A percentile compares a stretch with the other conserved stretches of the same genome.
Conservation (phyloP, 805 yeast species). For the Candida tammaniensis region DNA sequence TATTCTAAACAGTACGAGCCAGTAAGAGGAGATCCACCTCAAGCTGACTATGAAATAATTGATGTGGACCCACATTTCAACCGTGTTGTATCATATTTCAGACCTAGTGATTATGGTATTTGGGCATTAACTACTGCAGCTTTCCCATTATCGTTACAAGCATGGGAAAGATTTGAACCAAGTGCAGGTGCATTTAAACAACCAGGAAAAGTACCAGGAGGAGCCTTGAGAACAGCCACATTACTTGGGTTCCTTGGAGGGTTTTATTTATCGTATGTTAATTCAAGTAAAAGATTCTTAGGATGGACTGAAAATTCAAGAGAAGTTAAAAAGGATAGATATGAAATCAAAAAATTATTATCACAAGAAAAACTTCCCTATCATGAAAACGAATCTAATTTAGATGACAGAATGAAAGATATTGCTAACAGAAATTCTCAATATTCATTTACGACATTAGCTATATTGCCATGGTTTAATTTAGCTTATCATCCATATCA, state of each 20-base stretch:
- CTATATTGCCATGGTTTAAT: constrained; percentile 80
- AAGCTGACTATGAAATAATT: constrained; percentile 48
- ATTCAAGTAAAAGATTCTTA: constrained; percentile 69
- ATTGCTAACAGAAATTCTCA: constrained; percentile 77
- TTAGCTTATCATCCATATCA: constrained; percentile 78
- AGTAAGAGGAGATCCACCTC: constrained; percentile 36
- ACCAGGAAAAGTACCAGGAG: constrained; percentile 52
- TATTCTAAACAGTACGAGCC: constrained; percentile 38
- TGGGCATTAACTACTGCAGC: constrained; percentile 44
- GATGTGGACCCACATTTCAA: constrained; percentile 77
- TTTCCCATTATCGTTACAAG: constrained; percentile 39
- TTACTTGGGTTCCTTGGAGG: constrained; percentile 71
- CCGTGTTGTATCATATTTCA: constrained; percentile 69
- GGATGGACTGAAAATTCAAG: constrained; percentile 71
- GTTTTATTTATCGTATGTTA: constrained; percentile 64
- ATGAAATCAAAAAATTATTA: constrained; percentile 64
- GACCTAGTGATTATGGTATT: constrained; percentile 60
- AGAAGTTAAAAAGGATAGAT: constrained; percentile 72
- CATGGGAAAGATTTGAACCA: constrained; percentile 45
- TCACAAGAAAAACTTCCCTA: constrained; percentile 66
- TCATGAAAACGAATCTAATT: constrained; percentile 51
- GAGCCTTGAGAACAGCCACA: constrained; percentile 57
- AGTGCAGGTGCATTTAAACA: constrained; percentile 39
- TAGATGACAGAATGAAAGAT: constrained; percentile 69
- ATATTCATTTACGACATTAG: constrained; percentile 57